Conservation (phyloP, 441 rosid genomes). For the Pelargonium exstipulatum region DNA sequence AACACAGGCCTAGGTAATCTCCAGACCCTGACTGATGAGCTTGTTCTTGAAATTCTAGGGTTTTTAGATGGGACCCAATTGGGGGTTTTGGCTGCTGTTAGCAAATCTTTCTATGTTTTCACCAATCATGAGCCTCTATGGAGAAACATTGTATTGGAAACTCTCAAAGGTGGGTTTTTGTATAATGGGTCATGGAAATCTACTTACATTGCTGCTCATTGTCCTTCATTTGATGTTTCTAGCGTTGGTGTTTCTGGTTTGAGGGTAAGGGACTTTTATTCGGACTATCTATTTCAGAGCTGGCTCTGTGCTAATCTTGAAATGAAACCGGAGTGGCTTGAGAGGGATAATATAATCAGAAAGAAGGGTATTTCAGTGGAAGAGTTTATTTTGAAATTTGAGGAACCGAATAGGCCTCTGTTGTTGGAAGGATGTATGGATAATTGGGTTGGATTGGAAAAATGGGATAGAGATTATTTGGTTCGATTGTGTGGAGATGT, state of each 20-base stretch:
- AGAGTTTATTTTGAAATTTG: slow-evolving; percentile 61
- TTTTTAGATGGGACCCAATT: slow-evolving; percentile 47
- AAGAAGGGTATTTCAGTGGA: slow-evolving; percentile 67
- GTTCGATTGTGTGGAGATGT: slow-evolving; percentile 43
- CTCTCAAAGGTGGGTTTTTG: slow-evolving; percentile 49
- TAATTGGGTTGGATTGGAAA: slow-evolving; percentile 57
- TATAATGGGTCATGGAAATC: slow-evolving; percentile 70
- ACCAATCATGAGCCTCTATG: slow-evolving; percentile 75
- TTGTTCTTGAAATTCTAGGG: slow-evolving; percentile 72
- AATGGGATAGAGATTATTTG: slow-evolving; percentile 77
- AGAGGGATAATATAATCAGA: slow-evolving; percentile 67
- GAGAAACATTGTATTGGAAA: slow-evolving; percentile 79
- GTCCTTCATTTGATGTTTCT: slow-evolving; percentile 33
- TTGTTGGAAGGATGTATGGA: slow-evolving; percentile 82
- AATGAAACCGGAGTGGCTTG: slow-evolving; percentile 91
- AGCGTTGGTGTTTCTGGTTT: slow-evolving; percentile 24
- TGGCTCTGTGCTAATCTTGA: slow-evolving; percentile 97
- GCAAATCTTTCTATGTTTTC: slow-evolving; percentile 71
- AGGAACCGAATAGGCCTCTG: slow-evolving; percentile 85
- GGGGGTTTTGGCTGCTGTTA: slow-evolving; percentile 63
- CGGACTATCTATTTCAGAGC: slow-evolving; percentile 87
- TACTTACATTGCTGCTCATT: slow-evolving; percentile 49
- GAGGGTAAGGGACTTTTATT: slow-evolving; percentile 68
- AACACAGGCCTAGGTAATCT: slow-evolving; percentile 81
- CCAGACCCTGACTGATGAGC: slow-evolving; percentile 61